Conservation (phyloP, 2,329 filamentous ascomycete genomes). For the Atkinsonella texensis region DNA sequence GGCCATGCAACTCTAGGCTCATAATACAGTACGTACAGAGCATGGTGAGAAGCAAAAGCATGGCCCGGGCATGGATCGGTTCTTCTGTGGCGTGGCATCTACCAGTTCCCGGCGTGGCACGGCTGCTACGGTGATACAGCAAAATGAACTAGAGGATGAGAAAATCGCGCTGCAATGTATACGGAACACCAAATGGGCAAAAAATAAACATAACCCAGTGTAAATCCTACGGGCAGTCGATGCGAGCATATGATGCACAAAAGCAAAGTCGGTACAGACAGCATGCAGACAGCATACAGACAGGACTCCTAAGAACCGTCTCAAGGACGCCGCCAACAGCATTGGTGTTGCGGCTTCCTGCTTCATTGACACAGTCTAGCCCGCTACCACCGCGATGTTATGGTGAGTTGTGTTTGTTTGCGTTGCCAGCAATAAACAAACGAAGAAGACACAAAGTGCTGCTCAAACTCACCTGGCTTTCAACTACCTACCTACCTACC, state of each 20-base stretch:
- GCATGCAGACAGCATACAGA: not conserved
- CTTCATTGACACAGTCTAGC: no score
- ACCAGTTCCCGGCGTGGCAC: conserved; percentile 1
- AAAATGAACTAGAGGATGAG: not conserved
- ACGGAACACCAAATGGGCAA: not conserved
- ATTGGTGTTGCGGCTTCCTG: no score
- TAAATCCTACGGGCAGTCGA: not conserved
- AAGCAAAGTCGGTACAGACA: not conserved
- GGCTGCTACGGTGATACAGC: not conserved
- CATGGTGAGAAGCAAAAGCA: not conserved
- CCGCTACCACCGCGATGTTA: no score
- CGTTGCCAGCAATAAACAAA: no score
- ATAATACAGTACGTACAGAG: not conserved
- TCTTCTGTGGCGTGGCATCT: not conserved
- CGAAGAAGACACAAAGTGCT: no score
- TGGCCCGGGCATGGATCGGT: not conserved
- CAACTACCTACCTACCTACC: no score
- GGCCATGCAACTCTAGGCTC: no score
- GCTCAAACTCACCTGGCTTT: no score
- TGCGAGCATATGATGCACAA: not conserved
- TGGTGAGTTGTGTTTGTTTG: no score
- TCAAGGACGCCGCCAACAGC: no score
- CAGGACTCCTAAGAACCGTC: no score
- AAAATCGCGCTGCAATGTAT: not conserved
- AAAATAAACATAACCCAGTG: not conserved